Evolutionary conservation across 495 filamentous ascomycete genomes (phyloP).

Genomic region (Aspergillus homomorphus): DNA sequence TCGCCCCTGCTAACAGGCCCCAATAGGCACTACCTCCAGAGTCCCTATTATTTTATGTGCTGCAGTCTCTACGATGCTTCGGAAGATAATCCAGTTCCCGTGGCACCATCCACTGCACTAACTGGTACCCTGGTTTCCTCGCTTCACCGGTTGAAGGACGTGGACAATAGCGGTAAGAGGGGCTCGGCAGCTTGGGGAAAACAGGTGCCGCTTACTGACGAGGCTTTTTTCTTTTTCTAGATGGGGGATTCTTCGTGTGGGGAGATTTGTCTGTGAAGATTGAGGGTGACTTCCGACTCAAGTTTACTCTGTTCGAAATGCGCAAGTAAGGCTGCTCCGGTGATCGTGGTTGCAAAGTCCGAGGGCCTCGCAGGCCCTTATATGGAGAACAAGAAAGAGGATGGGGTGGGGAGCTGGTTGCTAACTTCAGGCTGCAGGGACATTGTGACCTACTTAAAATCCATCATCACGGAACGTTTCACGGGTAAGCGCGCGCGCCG

Average conservation of each 20-base stretch:
- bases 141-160: constrained; percentile 87
- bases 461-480: constrained; percentile 70
- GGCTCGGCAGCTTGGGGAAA: background rate
- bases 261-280: constrained; percentile 84
- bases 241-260: constrained; percentile 97
- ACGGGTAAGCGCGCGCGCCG: constrained; percentile 47
- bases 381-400: background rate
- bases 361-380: background rate
- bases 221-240: constrained; percentile 29
- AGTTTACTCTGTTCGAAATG: constrained; percentile 87
- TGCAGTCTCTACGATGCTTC: constrained; percentile 64
- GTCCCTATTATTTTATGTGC: constrained; percentile 83
- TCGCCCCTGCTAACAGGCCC: constrained; percentile 5
- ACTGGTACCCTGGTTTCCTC: constrained; percentile 87
- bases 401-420: background rate
- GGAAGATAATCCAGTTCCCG: constrained; percentile 54
- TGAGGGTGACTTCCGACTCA: constrained; percentile 73
- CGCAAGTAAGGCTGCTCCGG: constrained; percentile 51
- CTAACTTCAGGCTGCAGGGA: constrained; percentile 25
- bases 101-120: constrained; percentile 55
- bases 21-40: constrained; percentile 64
- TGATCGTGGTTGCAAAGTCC: background rate
- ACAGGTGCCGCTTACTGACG: constrained; percentile 17
- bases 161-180: constrained; percentile 69
- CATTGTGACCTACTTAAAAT: constrained; percentile 64